A percentile compares a stretch with the other conserved stretches of the same genome.
Conservation (phyloP, 371 early-diverging fungal genomes). For the Lichtheimia ramosa region DNA sequence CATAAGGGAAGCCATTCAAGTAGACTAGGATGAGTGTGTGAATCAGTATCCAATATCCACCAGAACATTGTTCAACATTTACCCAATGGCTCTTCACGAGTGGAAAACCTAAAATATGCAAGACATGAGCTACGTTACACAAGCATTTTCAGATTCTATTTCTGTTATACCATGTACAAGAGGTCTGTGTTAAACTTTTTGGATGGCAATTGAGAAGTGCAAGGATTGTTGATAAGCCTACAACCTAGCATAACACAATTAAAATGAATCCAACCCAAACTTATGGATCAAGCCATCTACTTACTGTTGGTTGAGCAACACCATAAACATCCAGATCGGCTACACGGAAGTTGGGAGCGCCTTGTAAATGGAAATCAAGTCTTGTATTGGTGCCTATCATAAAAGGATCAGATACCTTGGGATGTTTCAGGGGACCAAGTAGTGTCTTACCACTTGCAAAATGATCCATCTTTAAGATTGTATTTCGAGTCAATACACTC, state of each 20-base stretch:
- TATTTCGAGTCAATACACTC: conserved; percentile 58
- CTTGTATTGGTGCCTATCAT: conserved; percentile 48
- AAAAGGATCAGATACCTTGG: not conserved
- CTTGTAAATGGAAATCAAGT: conserved; percentile 66
- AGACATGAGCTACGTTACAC: conserved; percentile 4
- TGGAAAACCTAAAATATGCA: conserved; percentile 61
- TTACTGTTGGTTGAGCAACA: conserved; percentile 70
- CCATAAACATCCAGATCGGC: conserved; percentile 67
- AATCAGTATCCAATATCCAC: too few relatives aligned
- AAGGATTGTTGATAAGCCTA: conserved; percentile 64
- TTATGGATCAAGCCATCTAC: not conserved
- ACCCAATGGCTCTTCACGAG: conserved; percentile 75
- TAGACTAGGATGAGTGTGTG: conserved; percentile 36
- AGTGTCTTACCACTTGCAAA: conserved; percentile 53
- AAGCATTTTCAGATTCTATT: conserved; percentile 9
- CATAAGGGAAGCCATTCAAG: conserved; percentile 67
- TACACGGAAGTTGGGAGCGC: conserved; percentile 73
- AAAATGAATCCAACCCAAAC: conserved; percentile 1
- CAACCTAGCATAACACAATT: conserved; percentile 23
- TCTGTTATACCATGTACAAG: conserved; percentile 47
- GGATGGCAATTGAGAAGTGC: conserved; percentile 60
- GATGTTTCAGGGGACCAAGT: too few relatives aligned
- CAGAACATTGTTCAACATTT: too few relatives aligned
- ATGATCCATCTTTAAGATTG: conserved; percentile 70
- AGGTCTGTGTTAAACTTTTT: conserved; percentile 28